Evolutionary conservation across 2,329 filamentous ascomycete genomes (phyloP).

Genomic region (Corinectria fuckeliana): DNA sequence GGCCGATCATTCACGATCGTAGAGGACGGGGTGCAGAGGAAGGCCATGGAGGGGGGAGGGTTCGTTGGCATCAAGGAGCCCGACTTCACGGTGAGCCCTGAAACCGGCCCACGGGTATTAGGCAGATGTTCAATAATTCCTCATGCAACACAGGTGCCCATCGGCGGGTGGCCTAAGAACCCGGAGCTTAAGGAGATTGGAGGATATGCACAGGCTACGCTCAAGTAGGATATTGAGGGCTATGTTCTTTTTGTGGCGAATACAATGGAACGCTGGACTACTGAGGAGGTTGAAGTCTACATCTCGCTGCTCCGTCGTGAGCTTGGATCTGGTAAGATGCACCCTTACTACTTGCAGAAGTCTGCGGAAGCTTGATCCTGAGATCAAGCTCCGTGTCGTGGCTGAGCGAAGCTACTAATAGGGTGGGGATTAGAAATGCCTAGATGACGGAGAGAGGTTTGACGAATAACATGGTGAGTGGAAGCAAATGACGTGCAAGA

Average conservation of each 20-base stretch:
- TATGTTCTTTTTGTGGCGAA: not conserved
- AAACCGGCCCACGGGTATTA: not conserved
- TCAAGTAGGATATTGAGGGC: not conserved
- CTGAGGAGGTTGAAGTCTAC: not conserved
- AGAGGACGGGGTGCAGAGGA: slow-evolving; percentile 5
- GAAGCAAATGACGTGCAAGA: too few relatives aligned
- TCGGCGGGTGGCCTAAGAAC: not conserved
- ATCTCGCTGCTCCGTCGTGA: not conserved
- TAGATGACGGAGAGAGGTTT: too few relatives aligned
- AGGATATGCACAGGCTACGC: too few relatives aligned
- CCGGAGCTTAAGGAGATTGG: not conserved
- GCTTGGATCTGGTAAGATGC: not conserved
- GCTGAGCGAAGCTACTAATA: too few relatives aligned
- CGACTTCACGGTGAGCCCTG: not conserved
- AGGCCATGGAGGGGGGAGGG: slow-evolving; percentile 4
- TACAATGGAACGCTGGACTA: not conserved
- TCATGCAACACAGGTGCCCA: not conserved
- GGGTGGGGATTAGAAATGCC: too few relatives aligned
- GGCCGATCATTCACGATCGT: slow-evolving; percentile 4
- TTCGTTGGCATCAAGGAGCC: not conserved
- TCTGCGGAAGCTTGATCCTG: not conserved
- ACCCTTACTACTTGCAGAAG: not conserved
- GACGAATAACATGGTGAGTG: too few relatives aligned
- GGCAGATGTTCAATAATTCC: not conserved
- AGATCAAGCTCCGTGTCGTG: too few relatives aligned